Evolutionary conservation across 2,329 filamentous ascomycete genomes (phyloP).

Genomic region (Fusarium sp.): DNA sequence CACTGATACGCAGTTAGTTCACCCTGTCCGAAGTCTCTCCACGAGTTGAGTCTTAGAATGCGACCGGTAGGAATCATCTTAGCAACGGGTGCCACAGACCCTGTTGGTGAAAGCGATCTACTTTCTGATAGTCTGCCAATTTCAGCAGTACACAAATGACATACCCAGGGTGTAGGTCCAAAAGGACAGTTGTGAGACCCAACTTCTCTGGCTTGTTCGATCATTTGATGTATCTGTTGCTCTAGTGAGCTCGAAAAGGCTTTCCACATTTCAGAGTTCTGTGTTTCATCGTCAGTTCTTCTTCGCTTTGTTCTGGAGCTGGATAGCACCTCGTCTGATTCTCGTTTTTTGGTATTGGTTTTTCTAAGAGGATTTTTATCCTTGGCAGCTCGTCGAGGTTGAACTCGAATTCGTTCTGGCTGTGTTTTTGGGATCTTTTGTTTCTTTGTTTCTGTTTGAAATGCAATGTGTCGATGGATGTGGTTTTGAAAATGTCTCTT

Average conservation of each 20-base stretch:
- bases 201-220: background rate
- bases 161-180: conserved; percentile 29
- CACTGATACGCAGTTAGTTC: background rate
- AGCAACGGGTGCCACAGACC: conserved; percentile 14
- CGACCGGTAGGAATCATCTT: background rate
- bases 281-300: background rate
- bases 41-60: background rate
- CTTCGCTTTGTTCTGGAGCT: background rate
- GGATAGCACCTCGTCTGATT: background rate
- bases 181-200: conserved; percentile 4
- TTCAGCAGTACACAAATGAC: conserved; percentile 9
- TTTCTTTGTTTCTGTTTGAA: background rate
- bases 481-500: conserved; percentile 17
- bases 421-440: background rate
- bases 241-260: conserved; percentile 3
- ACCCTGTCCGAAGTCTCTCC: background rate
- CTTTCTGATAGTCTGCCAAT: background rate
- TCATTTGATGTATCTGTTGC: background rate
- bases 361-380: conserved; percentile 11
- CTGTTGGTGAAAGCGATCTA: background rate
- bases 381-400: conserved; percentile 31
- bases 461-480: background rate
- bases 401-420: conserved; percentile 2
- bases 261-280: background rate
- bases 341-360: background rate